phyloP scores from a whole-genome alignment of 768 basidiomycete genomes.

The Leucocoprinus birnbaumii region DNA sequence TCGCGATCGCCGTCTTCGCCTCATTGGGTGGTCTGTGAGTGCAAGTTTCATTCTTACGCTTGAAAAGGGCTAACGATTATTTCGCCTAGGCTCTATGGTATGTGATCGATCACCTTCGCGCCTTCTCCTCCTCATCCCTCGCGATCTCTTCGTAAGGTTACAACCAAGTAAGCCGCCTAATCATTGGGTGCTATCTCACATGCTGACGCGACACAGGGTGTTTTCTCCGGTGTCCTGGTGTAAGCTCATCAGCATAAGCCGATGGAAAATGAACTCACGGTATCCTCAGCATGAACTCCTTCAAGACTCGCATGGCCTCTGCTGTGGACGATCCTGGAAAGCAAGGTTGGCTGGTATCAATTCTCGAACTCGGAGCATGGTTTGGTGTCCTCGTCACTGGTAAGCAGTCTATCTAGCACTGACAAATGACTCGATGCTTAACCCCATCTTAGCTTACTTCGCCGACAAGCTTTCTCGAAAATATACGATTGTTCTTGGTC shows the following conservation, averaged over 20 bases:
- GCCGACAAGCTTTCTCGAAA: conserved; percentile 75
- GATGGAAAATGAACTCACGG: neutral
- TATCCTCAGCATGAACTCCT: conserved; percentile 42
- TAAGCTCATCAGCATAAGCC: conserved; percentile 24
- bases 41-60: neutral
- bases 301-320: conserved; percentile 51
- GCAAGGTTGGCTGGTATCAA: conserved; percentile 73
- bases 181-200: neutral
- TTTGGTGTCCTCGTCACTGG: conserved; percentile 72
- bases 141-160: conserved; percentile 40
- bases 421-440: neutral
- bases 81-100: conserved; percentile 56
- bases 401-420: conserved; percentile 9
- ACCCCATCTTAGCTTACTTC: conserved; percentile 39
- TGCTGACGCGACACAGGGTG: conserved; percentile 41
- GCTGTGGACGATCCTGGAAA: conserved; percentile 48
- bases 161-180: conserved; percentile 45
- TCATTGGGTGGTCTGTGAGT: conserved; percentile 75
- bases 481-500: conserved; percentile 64
- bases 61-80: conserved; percentile 5
- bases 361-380: conserved; percentile 77
- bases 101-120: conserved; percentile 1
- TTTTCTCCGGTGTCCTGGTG: conserved; percentile 74
- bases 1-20: conserved; percentile 72
- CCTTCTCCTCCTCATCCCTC: neutral